A percentile compares a stretch with the other conserved stretches of the same genome.
Conservation (phyloP, 495 filamentous ascomycete genomes). For the Achaetomiella virescens region DNA sequence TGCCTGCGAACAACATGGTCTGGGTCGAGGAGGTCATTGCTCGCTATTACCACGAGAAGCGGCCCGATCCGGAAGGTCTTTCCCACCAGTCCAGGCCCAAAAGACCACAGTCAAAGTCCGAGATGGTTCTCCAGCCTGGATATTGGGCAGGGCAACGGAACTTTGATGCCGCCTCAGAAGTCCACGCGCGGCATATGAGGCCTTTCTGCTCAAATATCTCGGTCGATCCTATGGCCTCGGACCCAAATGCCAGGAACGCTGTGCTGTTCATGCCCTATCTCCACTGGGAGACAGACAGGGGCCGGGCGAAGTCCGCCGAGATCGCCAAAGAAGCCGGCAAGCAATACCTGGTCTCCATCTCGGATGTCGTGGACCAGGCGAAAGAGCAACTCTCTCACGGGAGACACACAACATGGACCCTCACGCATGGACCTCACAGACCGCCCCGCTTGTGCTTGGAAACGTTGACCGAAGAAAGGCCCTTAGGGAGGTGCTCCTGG, state of each 20-base stretch:
- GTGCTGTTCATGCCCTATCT: slow-evolving; percentile 32
- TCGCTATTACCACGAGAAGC: slow-evolving; percentile 26
- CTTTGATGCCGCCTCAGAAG: slow-evolving; percentile 18
- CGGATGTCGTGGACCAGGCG: slow-evolving; percentile 16
- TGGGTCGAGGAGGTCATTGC: slow-evolving; percentile 28
- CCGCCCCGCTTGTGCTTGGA: not conserved
- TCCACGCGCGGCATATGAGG: slow-evolving; percentile 29
- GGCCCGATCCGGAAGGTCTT: slow-evolving; percentile 16
- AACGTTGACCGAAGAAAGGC: slow-evolving; percentile 2
- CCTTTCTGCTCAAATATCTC: slow-evolving; percentile 23
- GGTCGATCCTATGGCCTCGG: slow-evolving; percentile 5
- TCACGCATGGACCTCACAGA: not conserved
- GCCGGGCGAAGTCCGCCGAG: slow-evolving; percentile 16
- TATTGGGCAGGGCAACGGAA: slow-evolving; percentile 32
- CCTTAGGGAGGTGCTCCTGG: slow-evolving; percentile 16
- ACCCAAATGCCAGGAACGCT: slow-evolving; percentile 12
- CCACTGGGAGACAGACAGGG: slow-evolving; percentile 31
- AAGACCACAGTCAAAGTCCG: slow-evolving; percentile 11
- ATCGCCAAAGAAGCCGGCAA: slow-evolving; percentile 22
- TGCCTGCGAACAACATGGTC: slow-evolving; percentile 35
- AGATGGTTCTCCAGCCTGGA: slow-evolving; percentile 26
- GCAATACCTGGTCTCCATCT: slow-evolving; percentile 11
- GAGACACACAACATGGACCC: slow-evolving; percentile 11
- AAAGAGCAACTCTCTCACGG: slow-evolving; percentile 13
- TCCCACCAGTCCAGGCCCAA: slow-evolving; percentile 5